Evolutionary conservation across 2,329 filamentous ascomycete species (phyloP).

Genomic region (Beauveria brongniartii): DNA sequence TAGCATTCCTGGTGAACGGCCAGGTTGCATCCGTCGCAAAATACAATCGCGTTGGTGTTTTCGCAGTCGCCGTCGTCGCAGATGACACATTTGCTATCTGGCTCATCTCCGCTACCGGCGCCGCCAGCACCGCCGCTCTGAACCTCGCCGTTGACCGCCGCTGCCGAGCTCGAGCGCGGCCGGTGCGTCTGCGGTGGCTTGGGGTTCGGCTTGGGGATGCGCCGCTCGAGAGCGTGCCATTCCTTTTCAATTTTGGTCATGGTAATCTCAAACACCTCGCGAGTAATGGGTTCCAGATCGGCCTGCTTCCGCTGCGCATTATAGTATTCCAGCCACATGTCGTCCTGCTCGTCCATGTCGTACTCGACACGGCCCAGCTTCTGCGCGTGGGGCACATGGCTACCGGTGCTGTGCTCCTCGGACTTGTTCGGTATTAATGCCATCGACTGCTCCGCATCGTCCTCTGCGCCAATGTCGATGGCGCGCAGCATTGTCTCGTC

Average conservation of each 20-base stretch:
- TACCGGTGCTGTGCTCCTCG: constrained; percentile 20
- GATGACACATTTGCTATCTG: constrained; percentile 94
- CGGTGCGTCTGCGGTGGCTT: constrained; percentile 93
- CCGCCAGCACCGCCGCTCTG: constrained; percentile 40
- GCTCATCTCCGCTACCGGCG: constrained; percentile 54
- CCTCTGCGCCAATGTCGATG: constrained; percentile 49
- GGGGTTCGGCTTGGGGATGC: constrained; percentile 93
- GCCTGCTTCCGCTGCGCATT: constrained; percentile 69
- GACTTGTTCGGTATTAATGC: constrained; percentile 13
- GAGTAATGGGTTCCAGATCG: constrained; percentile 74
- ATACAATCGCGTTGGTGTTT: constrained; percentile 98
- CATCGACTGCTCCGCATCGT: constrained; percentile 43
- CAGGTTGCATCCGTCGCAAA: constrained; percentile 95
- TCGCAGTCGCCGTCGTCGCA: constrained; percentile 99
- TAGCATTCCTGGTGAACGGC: constrained; percentile 99
- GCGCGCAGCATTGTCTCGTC: constrained; percentile 64
- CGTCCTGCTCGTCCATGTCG: constrained; percentile 99
- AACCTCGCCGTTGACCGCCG: constrained; percentile 89
- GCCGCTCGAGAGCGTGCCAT: constrained; percentile 92
- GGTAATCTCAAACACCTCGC: constrained; percentile 92
- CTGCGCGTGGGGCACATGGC: constrained; percentile 19
- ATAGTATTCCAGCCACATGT: constrained; percentile 84
- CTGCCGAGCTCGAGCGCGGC: constrained; percentile 86
- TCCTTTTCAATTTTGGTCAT: constrained; percentile 99
- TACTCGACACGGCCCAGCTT: constrained; percentile 82